A percentile compares a stretch with the other conserved stretches of the same genome.
phyloP scores from a whole-genome alignment of 148 eudicot species.

The Rhododendron mucronatum region DNA sequence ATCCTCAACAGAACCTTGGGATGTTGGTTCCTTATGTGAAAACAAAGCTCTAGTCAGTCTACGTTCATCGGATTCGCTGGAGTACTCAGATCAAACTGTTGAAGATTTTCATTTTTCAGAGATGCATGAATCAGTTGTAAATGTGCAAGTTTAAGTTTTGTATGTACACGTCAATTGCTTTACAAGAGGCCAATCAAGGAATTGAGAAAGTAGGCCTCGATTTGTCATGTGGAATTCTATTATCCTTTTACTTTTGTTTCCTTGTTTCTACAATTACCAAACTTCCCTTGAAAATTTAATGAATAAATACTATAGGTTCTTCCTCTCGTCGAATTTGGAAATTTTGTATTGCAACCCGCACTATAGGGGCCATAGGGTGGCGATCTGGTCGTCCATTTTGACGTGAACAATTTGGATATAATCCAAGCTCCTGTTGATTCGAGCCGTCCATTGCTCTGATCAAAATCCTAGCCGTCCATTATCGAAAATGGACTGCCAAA shows the following conservation, averaged over 20 bases:
- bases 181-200: background rate
- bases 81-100: too few species aligned
- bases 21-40: constrained; percentile 47
- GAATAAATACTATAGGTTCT: background rate
- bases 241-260: background rate
- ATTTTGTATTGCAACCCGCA: too few species aligned
- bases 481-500: too few species aligned
- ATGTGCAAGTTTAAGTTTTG: background rate
- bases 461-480: too few species aligned
- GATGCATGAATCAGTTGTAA: background rate
- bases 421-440: too few species aligned
- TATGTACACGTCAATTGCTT: background rate
- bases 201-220: too few species aligned
- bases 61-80: background rate
- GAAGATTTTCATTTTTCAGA: background rate
- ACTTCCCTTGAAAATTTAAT: background rate
- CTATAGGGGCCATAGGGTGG: too few species aligned
- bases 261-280: background rate
- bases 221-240: background rate
- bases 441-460: too few species aligned
- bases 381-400: too few species aligned
- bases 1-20: constrained; percentile 65
- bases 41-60: constrained; percentile 45
- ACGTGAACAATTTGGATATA: too few species aligned
- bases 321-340: background rate